These are phyloP conservation scores for Pseudonectria buxi DNA, from an alignment of 2,329 filamentous ascomycete species.

Conservation along the genomic window DNA sequence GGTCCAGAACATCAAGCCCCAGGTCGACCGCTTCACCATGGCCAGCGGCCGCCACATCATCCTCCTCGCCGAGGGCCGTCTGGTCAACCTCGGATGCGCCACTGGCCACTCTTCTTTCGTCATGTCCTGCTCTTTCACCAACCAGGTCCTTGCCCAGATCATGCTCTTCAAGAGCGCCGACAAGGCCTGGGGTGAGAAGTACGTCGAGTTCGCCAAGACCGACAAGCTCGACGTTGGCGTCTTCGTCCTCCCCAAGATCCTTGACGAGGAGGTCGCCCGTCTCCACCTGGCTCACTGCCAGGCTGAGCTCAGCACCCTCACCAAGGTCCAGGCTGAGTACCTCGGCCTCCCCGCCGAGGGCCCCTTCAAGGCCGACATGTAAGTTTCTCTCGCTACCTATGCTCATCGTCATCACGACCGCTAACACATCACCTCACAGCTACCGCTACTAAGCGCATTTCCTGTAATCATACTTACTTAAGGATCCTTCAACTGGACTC, in stretches of 20 bases:
- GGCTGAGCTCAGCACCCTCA: constrained; percentile 85
- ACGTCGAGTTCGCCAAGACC: constrained; percentile 89
- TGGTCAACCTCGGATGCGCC: constrained; percentile 98
- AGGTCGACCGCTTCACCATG: constrained; percentile 98
- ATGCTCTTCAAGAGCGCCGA: constrained; percentile 93
- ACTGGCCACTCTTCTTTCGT: constrained; percentile 99
- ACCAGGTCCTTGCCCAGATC: constrained; percentile 99
- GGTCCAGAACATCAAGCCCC: constrained; percentile 98
- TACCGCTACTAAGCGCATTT: constrained; percentile 39
- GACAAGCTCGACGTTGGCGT: constrained; percentile 88
- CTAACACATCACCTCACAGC: constrained; percentile 21
- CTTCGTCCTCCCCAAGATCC: constrained; percentile 93
- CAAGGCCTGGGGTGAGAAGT: constrained; percentile 82
- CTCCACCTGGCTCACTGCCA: constrained; percentile 92
- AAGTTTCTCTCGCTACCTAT: constrained; percentile 31
- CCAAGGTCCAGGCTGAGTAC: constrained; percentile 85
- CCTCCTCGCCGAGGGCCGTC: constrained; percentile 94
- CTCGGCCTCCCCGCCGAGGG: constrained; percentile 79
- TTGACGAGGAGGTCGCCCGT: constrained; percentile 96
- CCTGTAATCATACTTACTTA: constrained; percentile 26
- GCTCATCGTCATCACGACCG: no score
- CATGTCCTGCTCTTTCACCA: constrained; percentile 99
- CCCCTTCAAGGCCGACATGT: constrained; percentile 95
- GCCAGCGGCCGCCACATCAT: constrained; percentile 93
- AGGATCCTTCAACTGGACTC: constrained; percentile 35